A percentile compares a stretch with the other conserved stretches of the same genome.
phyloP scores from a whole-genome alignment of 176 grass and related monocot genomes.

The Carex pumila region DNA sequence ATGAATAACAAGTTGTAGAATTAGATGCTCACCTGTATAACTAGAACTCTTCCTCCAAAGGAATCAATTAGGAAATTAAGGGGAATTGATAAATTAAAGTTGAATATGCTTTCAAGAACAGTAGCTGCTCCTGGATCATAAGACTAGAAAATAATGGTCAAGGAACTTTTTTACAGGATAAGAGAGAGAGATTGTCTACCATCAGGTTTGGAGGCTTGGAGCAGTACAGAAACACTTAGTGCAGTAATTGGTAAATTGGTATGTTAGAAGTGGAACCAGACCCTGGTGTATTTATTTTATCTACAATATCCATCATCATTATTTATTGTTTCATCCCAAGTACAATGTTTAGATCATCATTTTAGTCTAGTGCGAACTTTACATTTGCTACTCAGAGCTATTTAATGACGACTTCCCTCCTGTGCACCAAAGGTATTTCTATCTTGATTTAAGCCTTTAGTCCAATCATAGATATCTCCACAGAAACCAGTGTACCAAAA shows the following conservation, averaged over 20 bases:
- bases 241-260: not conserved
- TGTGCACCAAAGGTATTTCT: no score
- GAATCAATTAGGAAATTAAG: constrained; percentile 84
- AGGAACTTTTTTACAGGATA: constrained; percentile 24
- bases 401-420: no score
- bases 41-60: constrained; percentile 70
- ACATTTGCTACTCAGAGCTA: no score
- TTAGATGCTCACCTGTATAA: constrained; percentile 54
- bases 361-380: not conserved
- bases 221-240: not conserved
- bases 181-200: not conserved
- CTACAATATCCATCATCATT: not conserved
- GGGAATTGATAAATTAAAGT: constrained; percentile 79
- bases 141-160: constrained; percentile 66
- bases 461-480: not conserved
- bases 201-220: not conserved
- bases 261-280: not conserved
- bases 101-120: constrained; percentile 72
- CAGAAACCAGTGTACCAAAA: not conserved
- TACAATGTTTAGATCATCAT: not conserved
- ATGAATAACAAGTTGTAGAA: constrained; percentile 1
- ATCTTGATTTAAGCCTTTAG: no score
- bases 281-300: not conserved
- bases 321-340: no score
- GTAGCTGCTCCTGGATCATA: constrained; percentile 82